A percentile compares a stretch with the other conserved stretches of the same genome.
Conservation (phyloP, 1,284 basidiomycete species). For the Ganoderma multipileum region DNA sequence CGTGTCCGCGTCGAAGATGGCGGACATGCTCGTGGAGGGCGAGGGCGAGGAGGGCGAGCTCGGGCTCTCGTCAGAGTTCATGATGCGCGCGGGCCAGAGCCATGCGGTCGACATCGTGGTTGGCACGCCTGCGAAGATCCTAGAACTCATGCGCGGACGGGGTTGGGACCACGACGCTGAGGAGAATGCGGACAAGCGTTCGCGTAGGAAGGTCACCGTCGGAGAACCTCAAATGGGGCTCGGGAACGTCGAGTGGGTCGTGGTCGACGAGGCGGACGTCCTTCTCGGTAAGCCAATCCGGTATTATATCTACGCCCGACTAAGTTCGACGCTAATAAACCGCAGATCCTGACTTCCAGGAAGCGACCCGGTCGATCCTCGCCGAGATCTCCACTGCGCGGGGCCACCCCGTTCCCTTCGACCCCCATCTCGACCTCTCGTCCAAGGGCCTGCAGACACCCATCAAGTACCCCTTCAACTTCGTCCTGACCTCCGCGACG, state of each 20-base stretch:
- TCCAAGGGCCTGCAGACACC: slow-evolving; percentile 20
- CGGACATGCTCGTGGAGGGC: slow-evolving; percentile 37
- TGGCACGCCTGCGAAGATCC: slow-evolving; percentile 78
- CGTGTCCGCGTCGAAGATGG: slow-evolving; percentile 58
- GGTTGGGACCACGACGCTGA: slow-evolving; percentile 63
- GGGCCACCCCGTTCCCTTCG: slow-evolving; percentile 51
- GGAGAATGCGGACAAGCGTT: slow-evolving; percentile 33
- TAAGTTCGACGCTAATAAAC: background rate
- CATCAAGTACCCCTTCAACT: slow-evolving; percentile 72
- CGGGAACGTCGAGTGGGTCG: slow-evolving; percentile 80
- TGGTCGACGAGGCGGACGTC: slow-evolving; percentile 90
- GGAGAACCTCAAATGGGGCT: slow-evolving; percentile 63
- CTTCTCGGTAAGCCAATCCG: slow-evolving; percentile 68
- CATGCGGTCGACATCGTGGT: slow-evolving; percentile 75
- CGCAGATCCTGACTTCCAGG: slow-evolving; percentile 80
- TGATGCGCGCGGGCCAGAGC: slow-evolving; percentile 30
- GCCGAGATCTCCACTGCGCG: slow-evolving; percentile 73
- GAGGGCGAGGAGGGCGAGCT: slow-evolving; percentile 37
- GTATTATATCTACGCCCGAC: background rate
- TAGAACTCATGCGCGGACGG: slow-evolving; percentile 71
- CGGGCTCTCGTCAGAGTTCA: slow-evolving; percentile 34
- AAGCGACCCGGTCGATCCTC: slow-evolving; percentile 71
- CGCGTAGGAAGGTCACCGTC: slow-evolving; percentile 41
- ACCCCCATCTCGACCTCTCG: slow-evolving; percentile 31
- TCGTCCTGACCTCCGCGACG: slow-evolving; percentile 87